These are phyloP conservation scores for Sporormia fimetaria DNA, from an alignment of 495 filamentous ascomycete species.

Conservation along the genomic window DNA sequence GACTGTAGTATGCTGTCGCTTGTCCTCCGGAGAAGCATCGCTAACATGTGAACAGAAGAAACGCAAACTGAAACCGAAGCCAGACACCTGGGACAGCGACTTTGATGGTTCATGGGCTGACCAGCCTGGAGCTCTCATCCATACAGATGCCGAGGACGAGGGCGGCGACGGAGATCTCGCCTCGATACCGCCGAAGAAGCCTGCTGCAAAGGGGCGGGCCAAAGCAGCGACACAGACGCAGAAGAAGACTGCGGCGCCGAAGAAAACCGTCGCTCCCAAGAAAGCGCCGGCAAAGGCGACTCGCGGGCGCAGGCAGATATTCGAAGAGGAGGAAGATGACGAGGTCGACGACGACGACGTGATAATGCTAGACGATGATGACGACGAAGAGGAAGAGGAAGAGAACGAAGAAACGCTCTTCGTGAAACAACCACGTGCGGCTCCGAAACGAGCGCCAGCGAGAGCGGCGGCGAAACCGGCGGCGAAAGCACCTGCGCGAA, in stretches of 20 bases:
- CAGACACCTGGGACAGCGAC: conserved; percentile 77
- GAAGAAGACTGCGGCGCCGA: conserved; percentile 35
- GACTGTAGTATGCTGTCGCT: conserved; percentile 26
- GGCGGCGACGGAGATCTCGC: conserved; percentile 40
- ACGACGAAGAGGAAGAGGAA: conserved; percentile 49
- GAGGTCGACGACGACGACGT: conserved; percentile 27
- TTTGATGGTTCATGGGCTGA: conserved; percentile 77
- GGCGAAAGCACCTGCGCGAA: conserved; percentile 32
- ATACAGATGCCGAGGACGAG: conserved; percentile 44
- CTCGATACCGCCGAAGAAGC: conserved; percentile 20
- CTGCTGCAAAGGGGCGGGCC: conserved; percentile 40
- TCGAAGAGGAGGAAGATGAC: conserved; percentile 43
- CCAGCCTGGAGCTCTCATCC: conserved; percentile 56
- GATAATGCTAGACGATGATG: conserved; percentile 46
- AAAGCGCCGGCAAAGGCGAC: conserved; percentile 35
- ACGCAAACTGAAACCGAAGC: conserved; percentile 60
- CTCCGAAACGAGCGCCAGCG: conserved; percentile 38
- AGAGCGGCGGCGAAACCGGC: conserved; percentile 37
- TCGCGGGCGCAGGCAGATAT: no score
- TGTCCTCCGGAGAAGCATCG: not conserved
- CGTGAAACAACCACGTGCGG: conserved; percentile 41
- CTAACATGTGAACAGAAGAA: conserved; percentile 32
- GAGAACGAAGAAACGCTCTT: conserved; percentile 41
- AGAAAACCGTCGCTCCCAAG: conserved; percentile 28
- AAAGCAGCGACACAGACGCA: conserved; percentile 33